Evolutionary conservation across 1,139 yeast genomes (phyloP).

Genomic region (Candida sp.): DNA sequence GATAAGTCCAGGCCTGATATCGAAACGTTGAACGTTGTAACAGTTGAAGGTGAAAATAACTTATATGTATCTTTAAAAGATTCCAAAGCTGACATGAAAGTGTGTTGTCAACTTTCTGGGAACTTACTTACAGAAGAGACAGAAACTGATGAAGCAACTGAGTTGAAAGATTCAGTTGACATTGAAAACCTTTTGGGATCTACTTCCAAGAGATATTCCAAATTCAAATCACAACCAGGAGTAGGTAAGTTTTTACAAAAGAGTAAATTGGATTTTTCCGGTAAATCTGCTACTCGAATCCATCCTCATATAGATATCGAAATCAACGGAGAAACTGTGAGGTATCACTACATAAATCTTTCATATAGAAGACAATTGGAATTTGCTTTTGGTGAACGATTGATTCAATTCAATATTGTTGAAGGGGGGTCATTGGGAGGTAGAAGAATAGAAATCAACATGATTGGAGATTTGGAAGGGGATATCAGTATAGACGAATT

Average conservation of each 20-base stretch:
- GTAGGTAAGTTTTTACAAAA: slow-evolving; percentile 35
- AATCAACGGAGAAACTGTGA: slow-evolving; percentile 31
- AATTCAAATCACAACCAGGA: slow-evolving; percentile 44
- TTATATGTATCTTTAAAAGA: slow-evolving; percentile 39
- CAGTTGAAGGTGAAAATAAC: slow-evolving; percentile 48
- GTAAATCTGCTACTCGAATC: slow-evolving; percentile 28
- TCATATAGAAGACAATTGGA: slow-evolving; percentile 44
- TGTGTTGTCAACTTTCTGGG: slow-evolving; percentile 40
- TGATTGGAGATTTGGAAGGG: slow-evolving; percentile 34
- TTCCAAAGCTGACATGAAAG: slow-evolving; percentile 39
- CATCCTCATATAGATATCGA: slow-evolving; percentile 35
- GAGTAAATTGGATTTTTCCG: slow-evolving; percentile 39
- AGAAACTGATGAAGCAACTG: slow-evolving; percentile 5
- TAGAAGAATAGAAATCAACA: slow-evolving; percentile 42
- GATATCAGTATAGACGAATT: slow-evolving; percentile 21
- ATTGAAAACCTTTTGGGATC: slow-evolving; percentile 19
- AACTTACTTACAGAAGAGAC: slow-evolving; percentile 16
- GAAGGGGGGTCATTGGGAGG: slow-evolving; percentile 62
- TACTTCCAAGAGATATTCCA: slow-evolving; percentile 26
- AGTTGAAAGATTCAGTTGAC: slow-evolving; percentile 3
- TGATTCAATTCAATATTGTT: slow-evolving; percentile 44
- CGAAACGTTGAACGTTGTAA: slow-evolving; percentile 37
- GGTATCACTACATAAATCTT: slow-evolving; percentile 42
- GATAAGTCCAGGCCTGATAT: slow-evolving; percentile 34
- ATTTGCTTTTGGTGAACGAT: slow-evolving; percentile 26